Conservation (phyloP, 305 asterid species). For the Plantago coronopus region DNA sequence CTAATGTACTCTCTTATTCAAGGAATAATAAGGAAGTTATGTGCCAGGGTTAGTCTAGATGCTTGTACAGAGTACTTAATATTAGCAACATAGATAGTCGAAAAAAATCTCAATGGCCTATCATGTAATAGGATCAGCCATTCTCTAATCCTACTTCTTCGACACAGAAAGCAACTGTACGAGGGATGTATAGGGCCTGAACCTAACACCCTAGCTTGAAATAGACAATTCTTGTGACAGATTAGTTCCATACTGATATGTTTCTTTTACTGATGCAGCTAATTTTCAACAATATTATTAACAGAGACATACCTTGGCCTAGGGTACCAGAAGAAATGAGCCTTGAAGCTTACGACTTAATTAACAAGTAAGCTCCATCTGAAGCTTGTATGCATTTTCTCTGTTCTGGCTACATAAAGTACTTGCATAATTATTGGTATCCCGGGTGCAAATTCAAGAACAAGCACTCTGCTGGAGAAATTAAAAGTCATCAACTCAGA, state of each 20-base stretch:
- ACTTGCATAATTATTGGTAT: conserved; percentile 11
- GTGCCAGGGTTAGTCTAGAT: not conserved
- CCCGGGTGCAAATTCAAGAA: not conserved
- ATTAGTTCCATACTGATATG: conserved; percentile 26
- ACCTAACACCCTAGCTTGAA: not conserved
- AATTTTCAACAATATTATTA: conserved; percentile 84
- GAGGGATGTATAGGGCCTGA: not conserved
- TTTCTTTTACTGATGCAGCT: conserved; percentile 55
- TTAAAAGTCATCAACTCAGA: not conserved
- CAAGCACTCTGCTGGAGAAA: not conserved
- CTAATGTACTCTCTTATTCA: too few species aligned
- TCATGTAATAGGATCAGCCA: not conserved
- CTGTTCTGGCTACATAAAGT: conserved; percentile 9
- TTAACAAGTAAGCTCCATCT: conserved; percentile 65
- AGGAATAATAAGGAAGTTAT: too few species aligned
- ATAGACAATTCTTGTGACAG: not conserved
- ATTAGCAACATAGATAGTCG: conserved; percentile 4
- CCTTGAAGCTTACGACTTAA: conserved; percentile 72
- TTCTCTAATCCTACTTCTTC: not conserved
- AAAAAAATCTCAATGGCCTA: not conserved
- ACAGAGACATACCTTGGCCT: conserved; percentile 95
- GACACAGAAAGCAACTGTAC: not conserved
- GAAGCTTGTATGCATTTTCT: conserved; percentile 11
- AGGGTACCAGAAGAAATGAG: conserved; percentile 86
- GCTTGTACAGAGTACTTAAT: not conserved